A percentile compares a stretch with the other conserved stretches of the same genome.
phyloP scores from a whole-genome alignment of 176 grass and related monocot genomes.

The Miscanthus lutarioriparius region DNA sequence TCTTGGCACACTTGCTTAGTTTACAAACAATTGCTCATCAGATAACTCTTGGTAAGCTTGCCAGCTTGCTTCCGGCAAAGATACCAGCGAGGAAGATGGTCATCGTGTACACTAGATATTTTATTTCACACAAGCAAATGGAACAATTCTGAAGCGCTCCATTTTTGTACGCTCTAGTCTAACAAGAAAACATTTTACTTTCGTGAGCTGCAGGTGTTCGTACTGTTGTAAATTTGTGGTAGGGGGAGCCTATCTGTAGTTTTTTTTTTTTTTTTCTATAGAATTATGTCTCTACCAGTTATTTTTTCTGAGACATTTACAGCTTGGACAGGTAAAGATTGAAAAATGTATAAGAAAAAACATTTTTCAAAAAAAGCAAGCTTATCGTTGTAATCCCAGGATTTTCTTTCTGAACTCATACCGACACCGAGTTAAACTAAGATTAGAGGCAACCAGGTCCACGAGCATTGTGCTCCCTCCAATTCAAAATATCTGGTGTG shows the following conservation, averaged over 20 bases:
- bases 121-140: constrained; percentile 11
- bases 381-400: not conserved
- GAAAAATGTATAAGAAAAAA: not conserved
- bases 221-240: constrained; percentile 35
- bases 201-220: constrained; percentile 10
- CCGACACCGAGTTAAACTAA: not conserved
- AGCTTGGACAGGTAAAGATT: not conserved
- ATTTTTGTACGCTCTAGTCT: constrained; percentile 25
- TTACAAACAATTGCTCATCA: constrained; percentile 16
- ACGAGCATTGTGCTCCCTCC: not conserved
- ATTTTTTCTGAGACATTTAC: constrained; percentile 10
- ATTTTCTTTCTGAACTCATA: not conserved
- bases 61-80: constrained; percentile 15
- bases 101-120: constrained; percentile 18
- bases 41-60: not conserved
- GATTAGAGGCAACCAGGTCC: not conserved
- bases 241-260: constrained; percentile 11
- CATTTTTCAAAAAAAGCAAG: constrained; percentile 24
- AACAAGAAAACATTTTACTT: constrained; percentile 14
- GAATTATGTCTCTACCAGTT: not conserved
- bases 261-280: not conserved
- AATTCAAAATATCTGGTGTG: not conserved
- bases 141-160: constrained; percentile 28
- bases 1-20: not conserved
- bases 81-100: constrained; percentile 23